phyloP scores from a whole-genome alignment of 352 stramenopile species.

The Phytopythium sindhum region DNA sequence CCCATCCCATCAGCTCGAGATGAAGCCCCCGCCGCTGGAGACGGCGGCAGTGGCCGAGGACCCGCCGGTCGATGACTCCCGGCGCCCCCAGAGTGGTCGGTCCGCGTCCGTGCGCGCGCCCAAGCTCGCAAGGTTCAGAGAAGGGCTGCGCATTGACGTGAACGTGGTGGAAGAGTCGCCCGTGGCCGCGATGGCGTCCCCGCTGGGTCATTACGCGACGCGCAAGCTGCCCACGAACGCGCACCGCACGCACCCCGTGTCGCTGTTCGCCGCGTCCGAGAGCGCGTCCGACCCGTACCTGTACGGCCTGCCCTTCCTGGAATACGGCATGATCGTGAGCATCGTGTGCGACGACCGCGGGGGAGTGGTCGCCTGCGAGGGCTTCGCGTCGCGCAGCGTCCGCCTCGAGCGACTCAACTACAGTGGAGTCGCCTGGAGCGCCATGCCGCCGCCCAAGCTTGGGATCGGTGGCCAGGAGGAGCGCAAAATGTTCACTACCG shows the following conservation, averaged over 20 bases:
- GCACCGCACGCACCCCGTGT: conserved; percentile 29
- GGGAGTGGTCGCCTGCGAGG: conserved; percentile 50
- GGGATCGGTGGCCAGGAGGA: conserved; percentile 46
- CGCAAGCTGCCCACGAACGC: conserved; percentile 33
- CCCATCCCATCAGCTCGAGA: neutral
- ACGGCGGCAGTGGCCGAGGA: conserved; percentile 2
- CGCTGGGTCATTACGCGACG: conserved; percentile 40
- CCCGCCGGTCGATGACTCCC: neutral
- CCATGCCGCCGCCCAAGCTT: conserved; percentile 24
- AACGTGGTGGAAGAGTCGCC: conserved; percentile 22
- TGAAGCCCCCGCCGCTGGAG: neutral
- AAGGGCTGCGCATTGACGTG: conserved; percentile 47
- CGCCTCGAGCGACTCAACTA: conserved; percentile 51
- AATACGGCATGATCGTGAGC: conserved; percentile 70
- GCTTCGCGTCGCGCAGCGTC: conserved; percentile 54
- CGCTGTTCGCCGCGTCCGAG: conserved; percentile 28
- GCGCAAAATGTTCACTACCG: conserved; percentile 29
- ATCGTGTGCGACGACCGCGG: conserved; percentile 57
- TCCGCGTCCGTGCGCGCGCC: conserved; percentile 8
- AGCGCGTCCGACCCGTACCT: conserved; percentile 15
- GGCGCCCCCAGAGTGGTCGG: neutral
- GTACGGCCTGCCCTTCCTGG: conserved; percentile 46
- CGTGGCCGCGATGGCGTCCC: conserved; percentile 31
- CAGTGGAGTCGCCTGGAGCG: conserved; percentile 12
- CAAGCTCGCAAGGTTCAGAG: conserved; percentile 14